Percentiles rank a stretch among this genome's conserved stretches.
These are phyloP conservation scores for Ceratocystis alfenasii DNA, from an alignment of 2,329 filamentous ascomycete species.

Conservation along the genomic window DNA sequence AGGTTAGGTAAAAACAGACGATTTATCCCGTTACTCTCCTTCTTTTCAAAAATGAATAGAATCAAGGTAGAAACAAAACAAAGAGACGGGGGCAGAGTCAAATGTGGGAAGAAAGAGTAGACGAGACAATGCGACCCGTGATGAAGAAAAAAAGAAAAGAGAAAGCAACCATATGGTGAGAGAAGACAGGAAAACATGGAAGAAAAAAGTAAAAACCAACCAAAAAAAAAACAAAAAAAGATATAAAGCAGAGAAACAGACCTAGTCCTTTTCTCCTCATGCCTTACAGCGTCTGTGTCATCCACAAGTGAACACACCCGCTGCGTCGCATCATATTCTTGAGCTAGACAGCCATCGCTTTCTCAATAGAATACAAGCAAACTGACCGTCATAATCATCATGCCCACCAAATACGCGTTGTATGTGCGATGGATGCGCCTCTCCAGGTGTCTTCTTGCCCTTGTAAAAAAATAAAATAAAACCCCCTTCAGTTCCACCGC, in stretches of 20 bases:
- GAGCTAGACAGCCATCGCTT: background rate
- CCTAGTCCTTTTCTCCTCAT: background rate
- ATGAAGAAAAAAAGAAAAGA: slow-evolving; percentile 15
- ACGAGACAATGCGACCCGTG: slow-evolving; percentile 14
- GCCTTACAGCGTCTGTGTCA: background rate
- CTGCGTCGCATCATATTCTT: background rate
- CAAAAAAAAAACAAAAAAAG: slow-evolving; percentile 11
- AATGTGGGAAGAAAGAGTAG: slow-evolving; percentile 21
- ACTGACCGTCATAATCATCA: slow-evolving; percentile 5
- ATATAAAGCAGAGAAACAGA: slow-evolving; percentile 21
- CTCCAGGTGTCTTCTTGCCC: background rate
- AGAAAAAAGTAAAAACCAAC: slow-evolving; percentile 4
- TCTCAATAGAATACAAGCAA: background rate
- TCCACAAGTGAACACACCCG: slow-evolving; percentile 2
- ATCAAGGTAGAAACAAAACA: slow-evolving; percentile 18
- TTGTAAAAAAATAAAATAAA: background rate
- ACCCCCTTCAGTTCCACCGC: background rate
- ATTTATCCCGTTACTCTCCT: slow-evolving; percentile 17
- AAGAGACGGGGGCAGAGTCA: slow-evolving; percentile 18
- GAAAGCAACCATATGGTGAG: background rate
- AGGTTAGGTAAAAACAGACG: slow-evolving; percentile 5
- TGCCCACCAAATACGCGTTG: background rate
- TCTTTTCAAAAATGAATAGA: slow-evolving; percentile 17
- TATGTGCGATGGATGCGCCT: background rate
- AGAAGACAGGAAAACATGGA: slow-evolving; percentile 2